Evolutionary conservation across 805 yeast genomes (phyloP).

Genomic region (Zygoascus ofunaensis): DNA sequence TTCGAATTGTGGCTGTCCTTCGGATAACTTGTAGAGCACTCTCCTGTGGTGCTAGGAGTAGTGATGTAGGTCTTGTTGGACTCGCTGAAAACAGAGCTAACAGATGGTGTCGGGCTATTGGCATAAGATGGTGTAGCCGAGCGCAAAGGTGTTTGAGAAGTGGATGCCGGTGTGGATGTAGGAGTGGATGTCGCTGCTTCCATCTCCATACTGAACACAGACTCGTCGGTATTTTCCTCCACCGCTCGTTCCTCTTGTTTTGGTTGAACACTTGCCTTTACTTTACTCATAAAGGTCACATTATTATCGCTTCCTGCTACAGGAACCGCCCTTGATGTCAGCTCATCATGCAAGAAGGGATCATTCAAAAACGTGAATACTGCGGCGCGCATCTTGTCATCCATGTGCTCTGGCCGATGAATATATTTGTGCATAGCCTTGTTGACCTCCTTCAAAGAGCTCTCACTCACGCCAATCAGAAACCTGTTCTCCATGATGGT

Average conservation of each 20-base stretch:
- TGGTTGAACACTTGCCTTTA: too few relatives aligned
- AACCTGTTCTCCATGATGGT: constrained; percentile 43
- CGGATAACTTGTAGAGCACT: background rate
- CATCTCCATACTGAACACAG: background rate
- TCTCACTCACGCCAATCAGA: constrained; percentile 1
- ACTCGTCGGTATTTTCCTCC: background rate
- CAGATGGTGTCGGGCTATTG: background rate
- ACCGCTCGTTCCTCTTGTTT: too few relatives aligned
- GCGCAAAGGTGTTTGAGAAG: background rate
- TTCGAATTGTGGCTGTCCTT: background rate
- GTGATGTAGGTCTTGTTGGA: background rate
- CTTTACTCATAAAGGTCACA: background rate
- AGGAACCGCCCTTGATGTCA: background rate
- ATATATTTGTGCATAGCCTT: constrained; percentile 7
- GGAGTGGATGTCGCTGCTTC: background rate
- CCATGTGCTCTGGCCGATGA: background rate
- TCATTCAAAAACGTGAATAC: background rate
- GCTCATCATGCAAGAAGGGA: background rate
- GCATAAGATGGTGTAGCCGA: background rate
- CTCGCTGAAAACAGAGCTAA: background rate
- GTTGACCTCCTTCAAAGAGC: constrained; percentile 9
- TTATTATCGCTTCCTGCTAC: background rate
- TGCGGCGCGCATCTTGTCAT: background rate
- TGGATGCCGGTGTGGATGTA: background rate
- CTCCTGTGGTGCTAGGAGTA: background rate